Evolutionary conservation across 2,329 filamentous ascomycete genomes (phyloP), one percentile per base, ranked within the genome.

Genomic region (Bisporella sp.): DNA sequence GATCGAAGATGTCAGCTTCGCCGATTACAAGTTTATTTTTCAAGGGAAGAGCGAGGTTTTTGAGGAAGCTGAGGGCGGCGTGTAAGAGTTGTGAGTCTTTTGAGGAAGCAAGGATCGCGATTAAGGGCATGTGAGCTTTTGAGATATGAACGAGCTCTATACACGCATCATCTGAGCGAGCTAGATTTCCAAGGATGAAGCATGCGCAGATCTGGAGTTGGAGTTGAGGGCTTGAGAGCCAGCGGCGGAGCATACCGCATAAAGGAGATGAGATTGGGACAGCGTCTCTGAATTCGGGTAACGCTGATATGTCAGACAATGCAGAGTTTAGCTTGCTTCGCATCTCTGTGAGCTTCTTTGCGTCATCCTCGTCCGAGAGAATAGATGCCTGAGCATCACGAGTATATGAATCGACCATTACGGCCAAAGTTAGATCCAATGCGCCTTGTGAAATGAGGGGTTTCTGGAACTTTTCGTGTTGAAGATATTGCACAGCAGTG

Each of bases 1-100:
- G 66, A 3, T 71, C 68, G 4, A 83, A 67, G 2, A 83, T 65
- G 1, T 66, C 64, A 4, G 67, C 62, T 5, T 66, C 64, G 12
- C 75, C 75, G 1, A 85, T 68, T 0, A 66, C 45, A 2, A 69
- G 54, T 62, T 82, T 84, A 65, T 84, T 84, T 30, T 64, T 61
- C 0, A 66, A 50, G 0, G 80, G 78, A 46, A 85, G 79, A 30
- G 81, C 77, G 6, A 85, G 74, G 62, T 85, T 85, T 64, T 82
- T 84, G 53, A 84, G 73, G 59, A 83, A 82, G 6, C 78, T 76
- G 13, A 85, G 69, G 2, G 71, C 68, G 1, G 78, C 72, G 59
- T 84, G 80, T 0, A 81, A 68, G 12, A 81, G 73, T 54, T 82
- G 77, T 1, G 72, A 63, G 53, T 76, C 71, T 6, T 49, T 62